Evolutionary conservation across 306 rosid genomes (phyloP).

Genomic region (Canavalia ensiformis): DNA sequence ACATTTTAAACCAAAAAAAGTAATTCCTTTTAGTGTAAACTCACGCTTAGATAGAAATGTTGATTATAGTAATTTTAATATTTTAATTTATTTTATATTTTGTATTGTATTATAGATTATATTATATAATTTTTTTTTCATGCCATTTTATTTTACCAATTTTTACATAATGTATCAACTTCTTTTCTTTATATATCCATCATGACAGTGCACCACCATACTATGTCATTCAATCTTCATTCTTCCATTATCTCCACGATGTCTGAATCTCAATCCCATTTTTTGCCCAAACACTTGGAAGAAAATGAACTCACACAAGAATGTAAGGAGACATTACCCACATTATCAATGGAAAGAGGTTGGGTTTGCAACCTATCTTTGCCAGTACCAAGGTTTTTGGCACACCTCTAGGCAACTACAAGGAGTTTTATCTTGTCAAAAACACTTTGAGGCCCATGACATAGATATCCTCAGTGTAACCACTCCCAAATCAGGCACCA

Average conservation of each 20-base stretch:
- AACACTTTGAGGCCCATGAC: slow-evolving; percentile 16
- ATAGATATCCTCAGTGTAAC: not conserved
- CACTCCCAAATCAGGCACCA: slow-evolving; percentile 39
- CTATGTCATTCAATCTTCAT: too few relatives aligned
- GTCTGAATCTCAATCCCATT: not conserved
- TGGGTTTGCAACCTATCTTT: not conserved
- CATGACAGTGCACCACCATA: too few relatives aligned
- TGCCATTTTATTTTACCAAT: too few relatives aligned
- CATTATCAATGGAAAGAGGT: not conserved
- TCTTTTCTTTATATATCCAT: too few relatives aligned
- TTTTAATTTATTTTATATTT: too few relatives aligned
- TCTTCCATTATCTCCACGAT: not conserved
- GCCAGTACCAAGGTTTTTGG: slow-evolving; percentile 37
- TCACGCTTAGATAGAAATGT: too few relatives aligned
- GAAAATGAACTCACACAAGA: not conserved
- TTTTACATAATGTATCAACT: too few relatives aligned
- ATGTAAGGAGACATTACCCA: not conserved
- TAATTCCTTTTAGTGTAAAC: too few relatives aligned
- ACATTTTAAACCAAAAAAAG: too few relatives aligned
- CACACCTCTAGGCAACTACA: slow-evolving; percentile 4
- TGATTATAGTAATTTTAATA: too few relatives aligned
- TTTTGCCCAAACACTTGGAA: not conserved
- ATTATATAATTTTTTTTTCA: too few relatives aligned
- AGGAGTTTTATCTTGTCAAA: slow-evolving; percentile 26
- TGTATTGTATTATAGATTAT: too few relatives aligned